Percentiles rank a stretch among this genome's conserved stretches.
Evolutionary conservation across 345 rosid genomes (phyloP).

Genomic region (Sapria himalayana): DNA sequence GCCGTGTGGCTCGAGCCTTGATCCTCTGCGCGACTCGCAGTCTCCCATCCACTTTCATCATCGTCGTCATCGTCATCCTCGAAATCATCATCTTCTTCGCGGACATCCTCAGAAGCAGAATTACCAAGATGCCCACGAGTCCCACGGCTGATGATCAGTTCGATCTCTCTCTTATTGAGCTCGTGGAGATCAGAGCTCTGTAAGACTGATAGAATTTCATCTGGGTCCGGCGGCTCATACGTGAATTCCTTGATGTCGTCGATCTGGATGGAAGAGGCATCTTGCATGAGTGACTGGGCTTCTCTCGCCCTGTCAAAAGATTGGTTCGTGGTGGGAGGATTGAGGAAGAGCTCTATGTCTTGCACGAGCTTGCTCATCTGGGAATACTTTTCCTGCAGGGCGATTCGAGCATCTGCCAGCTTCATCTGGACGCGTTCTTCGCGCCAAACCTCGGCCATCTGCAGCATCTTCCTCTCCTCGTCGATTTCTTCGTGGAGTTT

Average conservation of each 20-base stretch:
- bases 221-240: constrained; percentile 41
- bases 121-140: constrained; percentile 27
- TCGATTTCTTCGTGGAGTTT: constrained; percentile 49
- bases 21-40: constrained; percentile 71
- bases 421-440: constrained; percentile 95
- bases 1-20: constrained; percentile 53
- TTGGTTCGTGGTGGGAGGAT: constrained; percentile 17
- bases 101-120: constrained; percentile 25
- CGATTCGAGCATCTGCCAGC: constrained; percentile 62
- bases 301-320: constrained; percentile 21
- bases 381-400: constrained; percentile 33
- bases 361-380: constrained; percentile 42
- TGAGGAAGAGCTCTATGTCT: constrained; percentile 33
- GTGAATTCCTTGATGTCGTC: constrained; percentile 38
- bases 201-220: constrained; percentile 40
- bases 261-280: constrained; percentile 26
- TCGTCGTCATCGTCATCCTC: constrained; percentile 37
- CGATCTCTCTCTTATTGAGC: constrained; percentile 21
- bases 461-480: constrained; percentile 78
- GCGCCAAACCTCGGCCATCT: constrained; percentile 97
- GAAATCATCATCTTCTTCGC: constrained; percentile 24
- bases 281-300: constrained; percentile 29
- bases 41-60: constrained; percentile 96
- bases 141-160: constrained; percentile 16
- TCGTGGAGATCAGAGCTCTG: constrained; percentile 37